phyloP scores from a whole-genome alignment of 192 early-diverging fungal genomes.

The Coemansia sp. region DNA sequence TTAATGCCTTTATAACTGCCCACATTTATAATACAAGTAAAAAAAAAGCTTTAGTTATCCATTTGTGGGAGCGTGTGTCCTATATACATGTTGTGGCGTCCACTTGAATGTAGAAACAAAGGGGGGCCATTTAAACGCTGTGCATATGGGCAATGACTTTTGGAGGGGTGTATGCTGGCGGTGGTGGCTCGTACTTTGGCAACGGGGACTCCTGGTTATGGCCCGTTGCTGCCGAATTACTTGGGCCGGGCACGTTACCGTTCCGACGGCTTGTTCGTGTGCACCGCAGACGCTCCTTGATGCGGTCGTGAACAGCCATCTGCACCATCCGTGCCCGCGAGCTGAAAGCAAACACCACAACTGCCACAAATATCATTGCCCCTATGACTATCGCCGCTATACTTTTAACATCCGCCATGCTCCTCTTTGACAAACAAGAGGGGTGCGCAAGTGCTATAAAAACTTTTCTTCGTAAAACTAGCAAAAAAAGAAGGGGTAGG shows the following conservation, averaged over 20 bases:
- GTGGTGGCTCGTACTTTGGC: constrained; percentile 38
- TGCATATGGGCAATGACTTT: constrained; percentile 2
- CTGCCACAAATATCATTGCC: background rate
- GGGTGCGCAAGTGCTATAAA: background rate
- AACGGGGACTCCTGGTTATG: constrained; percentile 10
- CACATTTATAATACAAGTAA: constrained; percentile 17
- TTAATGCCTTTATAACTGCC: constrained; percentile 21
- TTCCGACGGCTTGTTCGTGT: too few relatives aligned
- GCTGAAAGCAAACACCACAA: constrained; percentile 4
- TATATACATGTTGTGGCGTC: constrained; percentile 9
- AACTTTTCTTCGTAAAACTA: background rate
- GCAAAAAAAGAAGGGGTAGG: too few relatives aligned
- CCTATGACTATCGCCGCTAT: background rate
- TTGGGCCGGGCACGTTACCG: too few relatives aligned
- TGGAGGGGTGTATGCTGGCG: constrained; percentile 26
- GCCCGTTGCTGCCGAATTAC: background rate
- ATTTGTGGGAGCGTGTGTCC: background rate
- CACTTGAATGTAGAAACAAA: constrained; percentile 2
- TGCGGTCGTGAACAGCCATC: background rate
- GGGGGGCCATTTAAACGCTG: background rate
- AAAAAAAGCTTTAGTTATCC: background rate
- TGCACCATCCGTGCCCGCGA: constrained; percentile 4
- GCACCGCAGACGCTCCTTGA: background rate
- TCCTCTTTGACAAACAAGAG: too few relatives aligned
- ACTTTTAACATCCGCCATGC: constrained; percentile 13